phyloP scores from a whole-genome alignment of 2,329 filamentous ascomycete species.

The Trichoderma semiorbis region DNA sequence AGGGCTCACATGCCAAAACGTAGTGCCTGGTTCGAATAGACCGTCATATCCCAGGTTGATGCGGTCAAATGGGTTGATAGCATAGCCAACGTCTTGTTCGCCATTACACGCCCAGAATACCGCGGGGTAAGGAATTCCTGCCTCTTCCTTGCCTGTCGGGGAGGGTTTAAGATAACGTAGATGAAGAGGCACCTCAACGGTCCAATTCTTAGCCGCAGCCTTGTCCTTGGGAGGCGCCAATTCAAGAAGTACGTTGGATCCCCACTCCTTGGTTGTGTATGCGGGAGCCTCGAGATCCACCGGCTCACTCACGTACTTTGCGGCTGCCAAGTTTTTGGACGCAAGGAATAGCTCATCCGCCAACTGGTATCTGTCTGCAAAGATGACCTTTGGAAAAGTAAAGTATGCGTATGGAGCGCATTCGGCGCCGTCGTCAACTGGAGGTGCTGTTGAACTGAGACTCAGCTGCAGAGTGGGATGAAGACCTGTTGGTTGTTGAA shows the following conservation, averaged over 20 bases:
- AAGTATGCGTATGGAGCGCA: slow-evolving; percentile 78
- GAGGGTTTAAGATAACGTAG: slow-evolving; percentile 74
- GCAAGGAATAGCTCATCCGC: slow-evolving; percentile 70
- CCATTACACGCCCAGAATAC: slow-evolving; percentile 88
- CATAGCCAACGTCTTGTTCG: slow-evolving; percentile 62
- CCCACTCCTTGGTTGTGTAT: slow-evolving; percentile 75
- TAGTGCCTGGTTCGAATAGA: slow-evolving; percentile 69
- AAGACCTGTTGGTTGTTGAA: slow-evolving; percentile 71
- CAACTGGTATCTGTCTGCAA: slow-evolving; percentile 86
- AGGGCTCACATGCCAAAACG: slow-evolving; percentile 77
- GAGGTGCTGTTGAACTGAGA: slow-evolving; percentile 52
- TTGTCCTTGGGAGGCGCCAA: slow-evolving; percentile 53
- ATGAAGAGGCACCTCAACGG: slow-evolving; percentile 73
- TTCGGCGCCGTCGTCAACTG: slow-evolving; percentile 33
- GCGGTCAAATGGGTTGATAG: slow-evolving; percentile 79
- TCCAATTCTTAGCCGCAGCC: slow-evolving; percentile 50
- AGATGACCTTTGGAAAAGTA: slow-evolving; percentile 75
- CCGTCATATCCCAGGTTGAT: slow-evolving; percentile 81
- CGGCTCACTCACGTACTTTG: slow-evolving; percentile 68
- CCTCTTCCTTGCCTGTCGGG: slow-evolving; percentile 48
- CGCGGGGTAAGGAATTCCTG: slow-evolving; percentile 72
- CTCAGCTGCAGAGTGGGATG: slow-evolving; percentile 75
- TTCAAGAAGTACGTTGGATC: slow-evolving; percentile 72
- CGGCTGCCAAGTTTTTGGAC: slow-evolving; percentile 70
- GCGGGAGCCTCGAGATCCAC: slow-evolving; percentile 89